A percentile compares a stretch with the other conserved stretches of the same genome.
phyloP scores from a whole-genome alignment of 768 basidiomycete species.

The Leccinellum luteum region DNA sequence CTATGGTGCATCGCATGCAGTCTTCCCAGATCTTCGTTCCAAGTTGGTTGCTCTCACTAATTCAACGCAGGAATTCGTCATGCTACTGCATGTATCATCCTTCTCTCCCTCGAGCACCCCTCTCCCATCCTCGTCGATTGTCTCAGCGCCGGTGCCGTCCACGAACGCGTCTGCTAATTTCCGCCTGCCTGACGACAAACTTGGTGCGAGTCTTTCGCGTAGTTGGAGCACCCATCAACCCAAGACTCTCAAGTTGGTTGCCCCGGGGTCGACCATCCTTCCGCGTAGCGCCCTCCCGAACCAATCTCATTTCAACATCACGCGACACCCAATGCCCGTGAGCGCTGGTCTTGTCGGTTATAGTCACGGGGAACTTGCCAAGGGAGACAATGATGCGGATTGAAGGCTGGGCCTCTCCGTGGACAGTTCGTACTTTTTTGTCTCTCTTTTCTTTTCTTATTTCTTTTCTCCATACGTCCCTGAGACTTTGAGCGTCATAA shows the following conservation, averaged over 20 bases:
- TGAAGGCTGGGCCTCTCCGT: slow-evolving; percentile 32
- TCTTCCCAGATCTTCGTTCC: slow-evolving; percentile 58
- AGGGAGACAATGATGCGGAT: slow-evolving; percentile 16
- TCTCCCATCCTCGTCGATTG: slow-evolving; percentile 61
- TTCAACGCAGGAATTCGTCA: slow-evolving; percentile 83
- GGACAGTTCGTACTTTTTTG: slow-evolving; percentile 12
- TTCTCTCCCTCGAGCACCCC: slow-evolving; percentile 59
- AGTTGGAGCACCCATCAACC: slow-evolving; percentile 54
- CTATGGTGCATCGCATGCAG: slow-evolving; percentile 52
- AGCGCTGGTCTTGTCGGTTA: slow-evolving; percentile 8
- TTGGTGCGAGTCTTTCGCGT: slow-evolving; percentile 55
- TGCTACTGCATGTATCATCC: slow-evolving; percentile 82
- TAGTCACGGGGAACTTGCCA: slow-evolving; percentile 15
- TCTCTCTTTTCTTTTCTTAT: neutral
- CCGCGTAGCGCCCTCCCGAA: slow-evolving; percentile 56
- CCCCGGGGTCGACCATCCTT: slow-evolving; percentile 30
- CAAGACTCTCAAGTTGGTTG: slow-evolving; percentile 38
- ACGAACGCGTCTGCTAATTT: slow-evolving; percentile 8
- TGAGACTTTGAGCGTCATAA: neutral
- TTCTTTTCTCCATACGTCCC: neutral
- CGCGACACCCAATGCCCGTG: slow-evolving; percentile 18
- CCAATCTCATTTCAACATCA: slow-evolving; percentile 44
- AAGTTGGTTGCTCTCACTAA: slow-evolving; percentile 78
- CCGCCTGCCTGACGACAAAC: slow-evolving; percentile 42
- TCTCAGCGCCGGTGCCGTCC: slow-evolving; percentile 26